Base-by-base conservation (phyloP, 1,284 basidiomycete species). In the Leccinum glutinopallens region DNA sequence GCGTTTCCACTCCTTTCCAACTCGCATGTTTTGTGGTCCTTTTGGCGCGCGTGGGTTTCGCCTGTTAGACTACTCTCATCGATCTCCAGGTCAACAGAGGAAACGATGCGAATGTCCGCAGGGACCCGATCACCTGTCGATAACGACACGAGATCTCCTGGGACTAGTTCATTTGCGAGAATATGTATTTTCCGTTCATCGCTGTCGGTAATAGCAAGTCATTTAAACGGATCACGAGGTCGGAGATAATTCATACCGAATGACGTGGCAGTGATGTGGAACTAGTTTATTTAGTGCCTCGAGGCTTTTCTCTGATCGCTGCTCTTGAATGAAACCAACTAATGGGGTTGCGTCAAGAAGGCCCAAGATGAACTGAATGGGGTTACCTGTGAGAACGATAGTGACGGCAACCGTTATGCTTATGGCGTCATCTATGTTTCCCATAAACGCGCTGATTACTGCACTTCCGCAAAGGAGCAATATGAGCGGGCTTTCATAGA, bases 271-370 rank as follows among this genome's bases (percentile, higher is more conserved):
- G 76, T 96, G 94, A 74, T 98, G 96, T 0, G 96, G 96, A 12
- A 97, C 96, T 49, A 97, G 91, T 78, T 97, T 97, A 81, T 96
- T 97, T 35, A 98, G 83, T 0, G 97, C 95, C 77, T 97, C 94
- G 32, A 98, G 82, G 63, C 92, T 94, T 79, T 98, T 92, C 78
- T 98, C 97, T 0, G 96, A 98, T 51, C 96, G 85, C 68, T 92
- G 89, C 79, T 98, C 96, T 77, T 98, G 96, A 43, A 98, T 89
- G 73, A 98, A 98, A 1, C 94, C 97, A 66, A 98, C 96, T 95
- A 72, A 60, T 37, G 33, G 19, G 32, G 29, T 35, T 33, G 33
- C 19, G 35, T 62, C 55, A 66, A 22, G 33, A 13, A 19, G 22
- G 12, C 1, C 56, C 58, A 51, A 61, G 49, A 59, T 37, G 12